These are phyloP conservation scores for Leccinellum luteum DNA, from an alignment of 768 basidiomycete species.

Conservation along the genomic window DNA sequence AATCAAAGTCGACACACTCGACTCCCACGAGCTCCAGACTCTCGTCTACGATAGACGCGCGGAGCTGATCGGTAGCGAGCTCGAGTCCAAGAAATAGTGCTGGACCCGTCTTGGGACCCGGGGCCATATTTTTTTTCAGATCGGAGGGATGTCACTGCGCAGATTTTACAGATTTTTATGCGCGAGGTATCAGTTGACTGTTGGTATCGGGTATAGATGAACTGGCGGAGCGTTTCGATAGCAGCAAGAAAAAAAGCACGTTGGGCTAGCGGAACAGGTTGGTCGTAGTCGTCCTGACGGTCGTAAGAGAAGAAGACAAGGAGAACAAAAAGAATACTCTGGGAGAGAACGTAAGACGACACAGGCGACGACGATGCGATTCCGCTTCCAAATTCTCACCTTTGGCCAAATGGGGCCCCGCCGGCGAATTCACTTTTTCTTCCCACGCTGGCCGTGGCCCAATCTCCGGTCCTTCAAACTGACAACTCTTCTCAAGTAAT, in stretches of 20 bases:
- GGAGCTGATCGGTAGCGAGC: slow-evolving; percentile 79
- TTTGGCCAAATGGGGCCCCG: slow-evolving; percentile 8
- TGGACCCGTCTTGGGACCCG: slow-evolving; percentile 39
- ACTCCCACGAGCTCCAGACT: slow-evolving; percentile 78
- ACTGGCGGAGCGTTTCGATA: slow-evolving; percentile 11
- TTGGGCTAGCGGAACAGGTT: slow-evolving; percentile 1
- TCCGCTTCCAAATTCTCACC: slow-evolving; percentile 17
- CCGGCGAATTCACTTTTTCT: slow-evolving; percentile 18
- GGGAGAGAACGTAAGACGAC: slow-evolving; percentile 8
- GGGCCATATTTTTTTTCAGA: slow-evolving; percentile 28
- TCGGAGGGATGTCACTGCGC: slow-evolving; percentile 1
- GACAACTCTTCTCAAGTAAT: too few relatives aligned
- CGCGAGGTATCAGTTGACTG: slow-evolving; percentile 17
- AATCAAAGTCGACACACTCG: slow-evolving; percentile 81
- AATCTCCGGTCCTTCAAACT: too few relatives aligned
- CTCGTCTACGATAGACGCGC: slow-evolving; percentile 82
- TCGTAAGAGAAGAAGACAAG: slow-evolving; percentile 25
- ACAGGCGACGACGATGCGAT: slow-evolving; percentile 13
- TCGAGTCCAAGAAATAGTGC: slow-evolving; percentile 84
- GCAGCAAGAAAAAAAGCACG: slow-evolving; percentile 6
- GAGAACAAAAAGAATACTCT: slow-evolving; percentile 6
- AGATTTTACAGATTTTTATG: slow-evolving; percentile 5
- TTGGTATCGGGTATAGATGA: slow-evolving; percentile 32
- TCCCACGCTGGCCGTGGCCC: slow-evolving; percentile 28
- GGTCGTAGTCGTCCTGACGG: slow-evolving; percentile 21